Evolutionary conservation across 73 alveolate genomes (phyloP).

Genomic region (Paramecium tetraurelia): DNA sequence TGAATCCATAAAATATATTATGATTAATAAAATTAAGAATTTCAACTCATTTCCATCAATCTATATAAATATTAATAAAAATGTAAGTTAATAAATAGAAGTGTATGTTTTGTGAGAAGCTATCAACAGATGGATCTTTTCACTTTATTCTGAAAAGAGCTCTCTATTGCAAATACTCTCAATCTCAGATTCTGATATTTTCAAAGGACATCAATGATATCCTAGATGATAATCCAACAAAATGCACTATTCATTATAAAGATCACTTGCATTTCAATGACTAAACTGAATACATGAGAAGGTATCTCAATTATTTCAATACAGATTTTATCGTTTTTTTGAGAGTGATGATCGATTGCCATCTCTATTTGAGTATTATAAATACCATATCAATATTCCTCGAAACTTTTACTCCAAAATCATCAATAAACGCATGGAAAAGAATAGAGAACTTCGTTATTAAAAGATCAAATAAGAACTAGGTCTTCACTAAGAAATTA

Average conservation of each 20-base stretch:
- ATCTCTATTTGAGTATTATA: slow-evolving; percentile 4
- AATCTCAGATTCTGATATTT: background rate
- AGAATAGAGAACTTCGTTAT: background rate
- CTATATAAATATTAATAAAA: background rate
- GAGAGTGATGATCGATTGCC: background rate
- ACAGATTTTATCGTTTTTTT: background rate
- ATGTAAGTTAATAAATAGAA: background rate
- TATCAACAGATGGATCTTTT: background rate
- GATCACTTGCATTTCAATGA: background rate
- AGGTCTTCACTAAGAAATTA: background rate
- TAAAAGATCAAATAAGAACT: background rate
- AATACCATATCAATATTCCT: slow-evolving; percentile 18
- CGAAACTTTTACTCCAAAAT: background rate
- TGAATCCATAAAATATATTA: background rate
- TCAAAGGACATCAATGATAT: slow-evolving; percentile 11
- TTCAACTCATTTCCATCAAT: background rate
- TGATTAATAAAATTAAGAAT: background rate
- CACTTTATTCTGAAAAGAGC: background rate
- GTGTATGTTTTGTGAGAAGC: slow-evolving; percentile 2
- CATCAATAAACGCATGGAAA: background rate
- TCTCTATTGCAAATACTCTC: background rate
- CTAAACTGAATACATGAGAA: background rate
- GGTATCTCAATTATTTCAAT: background rate
- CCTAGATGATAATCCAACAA: background rate
- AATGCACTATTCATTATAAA: background rate